Evolutionary conservation across 345 rosid genomes (phyloP), one percentile per base, ranked within the genome.

Genomic region (Microcos paniculata): DNA sequence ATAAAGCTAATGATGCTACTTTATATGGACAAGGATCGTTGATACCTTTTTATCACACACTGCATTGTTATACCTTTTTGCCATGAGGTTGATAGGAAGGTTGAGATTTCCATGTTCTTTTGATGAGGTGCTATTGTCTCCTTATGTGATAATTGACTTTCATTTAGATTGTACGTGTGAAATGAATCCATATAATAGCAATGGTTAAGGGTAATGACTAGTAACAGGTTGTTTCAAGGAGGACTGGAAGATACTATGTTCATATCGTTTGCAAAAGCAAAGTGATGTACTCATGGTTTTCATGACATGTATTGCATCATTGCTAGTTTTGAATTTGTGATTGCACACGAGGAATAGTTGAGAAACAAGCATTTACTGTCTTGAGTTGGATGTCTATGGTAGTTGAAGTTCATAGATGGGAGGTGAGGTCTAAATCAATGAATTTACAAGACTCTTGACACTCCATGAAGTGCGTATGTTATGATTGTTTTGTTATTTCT

Each of bases 71-170:
- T 26, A 26, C 24, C 18, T 38, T 66, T 43, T 45, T 67, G 38
- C 38, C 55, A 24, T 49, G 71, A 56, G 52, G 5, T 48, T 23
- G 1, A 65, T 45, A 1, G 19, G 49, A 16, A 24, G 31, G 42
- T 11, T 67, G 28, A 66, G 21, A 68, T 68, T 16, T 68, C 72
- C 18, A 49, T 69, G 58, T 69, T 49, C 35, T 69, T 30, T 26
- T 30, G 16, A 2, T n/a, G 42, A 26, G 10, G 28, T 12, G 24
- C 19, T 30, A 19, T 49, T 2, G n/a, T 6, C 12, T 70, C 15
- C 30, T 68, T 9, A 16, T 46, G 23, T 55, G 57, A 18, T 68
- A 68, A 67, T 26, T 30, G 24, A 46, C 40, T 46, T 31, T 11
- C 30, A n/a, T 69, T 30, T 69, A 69, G 30, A 48, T 16, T 68